Evolutionary conservation across 2,329 filamentous ascomycete genomes (phyloP).

Genomic region (Orbilia oligospora): DNA sequence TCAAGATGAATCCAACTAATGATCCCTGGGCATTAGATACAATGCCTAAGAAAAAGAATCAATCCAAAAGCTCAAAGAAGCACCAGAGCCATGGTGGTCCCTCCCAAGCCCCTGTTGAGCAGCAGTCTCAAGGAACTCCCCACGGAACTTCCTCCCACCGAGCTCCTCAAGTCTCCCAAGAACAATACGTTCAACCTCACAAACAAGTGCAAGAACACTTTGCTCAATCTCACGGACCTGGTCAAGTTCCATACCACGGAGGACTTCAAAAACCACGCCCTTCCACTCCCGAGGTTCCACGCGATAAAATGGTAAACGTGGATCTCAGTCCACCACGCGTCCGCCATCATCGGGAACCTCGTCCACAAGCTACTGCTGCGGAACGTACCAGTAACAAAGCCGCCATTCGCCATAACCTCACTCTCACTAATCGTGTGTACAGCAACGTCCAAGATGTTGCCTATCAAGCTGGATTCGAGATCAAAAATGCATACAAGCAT

Average conservation of each 20-base stretch:
- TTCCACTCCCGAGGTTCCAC: background rate
- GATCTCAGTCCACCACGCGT: constrained; percentile 29
- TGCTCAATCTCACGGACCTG: too few relatives aligned
- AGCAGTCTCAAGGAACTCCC: background rate
- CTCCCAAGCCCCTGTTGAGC: background rate
- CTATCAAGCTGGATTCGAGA: constrained; percentile 37
- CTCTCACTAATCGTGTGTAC: constrained; percentile 11
- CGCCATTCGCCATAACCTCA: constrained; percentile 38
- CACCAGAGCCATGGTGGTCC: background rate
- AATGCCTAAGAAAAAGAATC: constrained; percentile 1
- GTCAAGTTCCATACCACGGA: too few relatives aligned
- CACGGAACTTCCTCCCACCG: too few relatives aligned
- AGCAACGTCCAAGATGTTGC: constrained; percentile 34
- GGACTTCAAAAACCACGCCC: background rate
- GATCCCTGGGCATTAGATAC: background rate
- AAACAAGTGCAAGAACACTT: too few relatives aligned
- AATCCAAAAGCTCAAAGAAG: background rate
- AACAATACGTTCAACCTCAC: too few relatives aligned
- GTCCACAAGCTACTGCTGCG: background rate
- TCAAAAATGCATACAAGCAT: constrained; percentile 34
- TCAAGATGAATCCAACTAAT: background rate
- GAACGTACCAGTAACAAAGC: constrained; percentile 14
- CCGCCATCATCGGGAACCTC: background rate
- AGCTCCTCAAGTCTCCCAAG: background rate
- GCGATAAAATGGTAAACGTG: constrained; percentile 16